phyloP scores from a whole-genome alignment of 108 stramenopile genomes.

The Nitzschia sp. region DNA sequence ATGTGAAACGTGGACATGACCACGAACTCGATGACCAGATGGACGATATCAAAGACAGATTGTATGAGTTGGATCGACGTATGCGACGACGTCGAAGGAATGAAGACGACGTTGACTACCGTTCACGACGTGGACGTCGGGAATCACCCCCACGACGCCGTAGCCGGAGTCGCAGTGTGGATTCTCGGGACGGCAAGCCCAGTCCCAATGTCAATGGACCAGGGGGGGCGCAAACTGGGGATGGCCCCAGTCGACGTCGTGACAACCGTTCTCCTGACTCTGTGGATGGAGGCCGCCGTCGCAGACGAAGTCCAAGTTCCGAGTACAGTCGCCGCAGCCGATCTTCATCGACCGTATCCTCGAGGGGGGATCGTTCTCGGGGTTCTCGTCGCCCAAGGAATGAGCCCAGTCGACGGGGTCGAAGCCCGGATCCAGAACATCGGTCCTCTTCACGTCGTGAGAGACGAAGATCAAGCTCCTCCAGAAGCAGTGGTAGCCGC shows the following conservation, averaged over 20 bases:
- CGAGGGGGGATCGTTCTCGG: not conserved
- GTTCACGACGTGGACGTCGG: conserved; percentile 8
- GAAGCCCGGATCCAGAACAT: not conserved
- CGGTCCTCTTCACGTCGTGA: not conserved
- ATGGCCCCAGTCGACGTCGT: conserved; percentile 1
- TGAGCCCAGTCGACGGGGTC: not conserved
- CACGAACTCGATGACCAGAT: conserved; percentile 29
- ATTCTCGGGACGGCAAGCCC: not conserved
- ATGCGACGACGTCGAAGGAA: conserved; percentile 13
- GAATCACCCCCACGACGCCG: conserved; percentile 2
- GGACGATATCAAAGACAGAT: conserved; percentile 27
- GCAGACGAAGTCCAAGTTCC: not conserved
- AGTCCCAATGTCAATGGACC: not conserved
- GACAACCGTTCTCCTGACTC: not conserved
- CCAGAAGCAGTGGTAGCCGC: not conserved
- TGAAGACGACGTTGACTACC: conserved; percentile 17
- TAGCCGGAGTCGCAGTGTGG: conserved; percentile 1
- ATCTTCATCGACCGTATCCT: not conserved
- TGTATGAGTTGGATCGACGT: conserved; percentile 32
- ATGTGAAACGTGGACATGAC: conserved; percentile 7
- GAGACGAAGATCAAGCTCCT: not conserved
- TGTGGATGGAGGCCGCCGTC: conserved; percentile 6
- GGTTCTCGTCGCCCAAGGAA: not conserved
- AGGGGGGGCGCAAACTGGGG: no score
- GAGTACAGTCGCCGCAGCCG: conserved; percentile 14